Evolutionary conservation across 2,329 filamentous ascomycete genomes (phyloP).

Genomic region (Hawksworthiomyces lignivorus): DNA sequence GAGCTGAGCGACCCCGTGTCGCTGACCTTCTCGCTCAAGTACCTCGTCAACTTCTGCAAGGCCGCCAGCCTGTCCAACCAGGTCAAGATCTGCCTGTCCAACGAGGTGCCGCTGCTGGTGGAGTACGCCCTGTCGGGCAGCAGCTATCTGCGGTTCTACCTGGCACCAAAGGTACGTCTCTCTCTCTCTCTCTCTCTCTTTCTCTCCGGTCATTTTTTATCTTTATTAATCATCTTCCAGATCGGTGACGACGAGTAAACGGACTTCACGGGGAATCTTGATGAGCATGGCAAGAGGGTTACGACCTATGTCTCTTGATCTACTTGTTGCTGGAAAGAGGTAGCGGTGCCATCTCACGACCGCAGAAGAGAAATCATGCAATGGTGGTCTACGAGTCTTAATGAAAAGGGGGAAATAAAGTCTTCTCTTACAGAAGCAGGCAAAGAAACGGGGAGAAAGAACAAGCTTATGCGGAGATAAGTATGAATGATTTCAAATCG

Average conservation of each 20-base stretch:
- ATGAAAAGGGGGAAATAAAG: no score
- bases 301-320: no score
- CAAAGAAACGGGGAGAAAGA: no score
- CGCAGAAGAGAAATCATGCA: no score
- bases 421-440: no score
- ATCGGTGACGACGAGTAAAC: conserved; percentile 33
- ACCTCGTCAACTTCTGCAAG: conserved; percentile 99
- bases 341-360: no score
- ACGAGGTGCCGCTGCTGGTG: conserved; percentile 91
- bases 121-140: conserved; percentile 78
- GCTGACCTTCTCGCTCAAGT: conserved; percentile 97
- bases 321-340: no score
- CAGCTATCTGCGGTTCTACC: conserved; percentile 93
- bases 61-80: conserved; percentile 72
- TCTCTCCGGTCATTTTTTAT: not conserved
- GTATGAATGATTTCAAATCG: no score
- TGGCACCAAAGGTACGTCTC: conserved; percentile 81
- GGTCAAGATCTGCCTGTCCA: conserved; percentile 90
- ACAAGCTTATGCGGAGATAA: no score
- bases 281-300: no score
- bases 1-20: conserved; percentile 86
- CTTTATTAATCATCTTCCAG: conserved; percentile 18
- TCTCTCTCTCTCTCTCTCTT: not conserved
- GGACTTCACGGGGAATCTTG: no score
- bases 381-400: no score